Conservation (phyloP, 2,329 filamentous ascomycete species). For the Exophiala dermatitidis region DNA sequence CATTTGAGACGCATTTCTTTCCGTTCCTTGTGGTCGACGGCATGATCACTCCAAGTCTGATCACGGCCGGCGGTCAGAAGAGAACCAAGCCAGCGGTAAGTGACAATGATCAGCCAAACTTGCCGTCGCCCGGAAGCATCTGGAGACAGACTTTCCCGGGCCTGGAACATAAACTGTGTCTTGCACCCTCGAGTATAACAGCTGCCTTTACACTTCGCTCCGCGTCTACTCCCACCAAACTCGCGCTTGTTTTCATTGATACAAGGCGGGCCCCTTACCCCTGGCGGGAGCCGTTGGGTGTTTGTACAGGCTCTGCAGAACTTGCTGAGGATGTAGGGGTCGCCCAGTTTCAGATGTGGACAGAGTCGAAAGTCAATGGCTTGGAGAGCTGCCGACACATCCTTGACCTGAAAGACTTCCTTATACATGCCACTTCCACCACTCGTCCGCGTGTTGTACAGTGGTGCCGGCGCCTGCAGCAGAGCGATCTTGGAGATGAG, state of each 20-base stretch:
- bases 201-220: slow-evolving; percentile 24
- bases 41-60: slow-evolving; percentile 21
- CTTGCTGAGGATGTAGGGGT: slow-evolving; percentile 26
- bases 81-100: slow-evolving; percentile 27
- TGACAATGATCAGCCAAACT: slow-evolving; percentile 26
- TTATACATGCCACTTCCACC: slow-evolving; percentile 25
- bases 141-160: slow-evolving; percentile 24
- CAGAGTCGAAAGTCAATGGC: slow-evolving; percentile 25
- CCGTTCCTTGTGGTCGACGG: slow-evolving; percentile 21
- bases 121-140: slow-evolving; percentile 26
- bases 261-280: slow-evolving; percentile 25
- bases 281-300: slow-evolving; percentile 25
- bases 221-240: slow-evolving; percentile 12
- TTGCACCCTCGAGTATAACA: slow-evolving; percentile 26
- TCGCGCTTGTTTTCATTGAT: slow-evolving; percentile 25
- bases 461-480: slow-evolving; percentile 23
- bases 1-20: slow-evolving; percentile 25
- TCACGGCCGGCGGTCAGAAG: slow-evolving; percentile 19
- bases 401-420: slow-evolving; percentile 26
- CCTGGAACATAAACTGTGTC: slow-evolving; percentile 28
- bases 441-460: slow-evolving; percentile 22
- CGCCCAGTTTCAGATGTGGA: slow-evolving; percentile 24
- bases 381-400: slow-evolving; percentile 24
- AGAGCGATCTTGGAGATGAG: slow-evolving; percentile 27
- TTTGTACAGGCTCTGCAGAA: slow-evolving; percentile 28